Base-by-base conservation (phyloP, 2,329 filamentous ascomycete species). In the Cladosporium colombiae region DNA sequence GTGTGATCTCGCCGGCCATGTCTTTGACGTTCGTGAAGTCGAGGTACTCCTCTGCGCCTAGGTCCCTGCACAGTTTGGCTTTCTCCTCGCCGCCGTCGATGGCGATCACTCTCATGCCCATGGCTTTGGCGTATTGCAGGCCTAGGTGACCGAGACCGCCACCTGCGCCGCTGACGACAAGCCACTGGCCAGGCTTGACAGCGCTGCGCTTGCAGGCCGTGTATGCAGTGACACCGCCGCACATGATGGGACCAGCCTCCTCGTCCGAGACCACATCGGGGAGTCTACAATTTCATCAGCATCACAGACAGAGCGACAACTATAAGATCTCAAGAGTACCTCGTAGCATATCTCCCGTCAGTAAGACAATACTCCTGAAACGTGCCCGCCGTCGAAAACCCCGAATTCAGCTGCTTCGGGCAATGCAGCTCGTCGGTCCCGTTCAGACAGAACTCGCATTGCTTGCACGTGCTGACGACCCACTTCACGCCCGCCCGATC, bases 221-320 rank as follows among this genome's bases (percentile, higher is more conserved):
- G 53, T 77, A 77, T 0, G 70, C 73, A 44, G 75, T 78, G n/a
- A 78, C 76, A 50, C 76, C 77, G 56, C 76, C 76, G 55, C 77
- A 79, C 73, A 79, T 76, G 65, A 78, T 77, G 1, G 77, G 77
- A 0, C 76, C 77, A 23, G 77, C 76, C 61, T 78, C 75, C 67
- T 78, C 77, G 59, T 77, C 76, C 0, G 62, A 62, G 2, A 78
- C 76, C n/a, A 75, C 75, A 5, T 77, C 75, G 11, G 77, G 77
- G n/a, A 79, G 67, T 27, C 63, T 65, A 3, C 83, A 69, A 4
- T 3, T 5, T 1, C 85, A 86, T 57, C 18, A 65, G 44, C 25
- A 40, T 16, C 3, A 60, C 8, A 18, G 23, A 55, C 18, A 37
- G 35, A 33, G 50, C 52, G 8, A 33, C 5, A n/a, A 27, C 18